Evolutionary conservation across 2,329 filamentous ascomycete genomes (phyloP), one percentile per base, ranked within the genome.

Genomic region (Neophaeococcomyces mojaviensis): DNA sequence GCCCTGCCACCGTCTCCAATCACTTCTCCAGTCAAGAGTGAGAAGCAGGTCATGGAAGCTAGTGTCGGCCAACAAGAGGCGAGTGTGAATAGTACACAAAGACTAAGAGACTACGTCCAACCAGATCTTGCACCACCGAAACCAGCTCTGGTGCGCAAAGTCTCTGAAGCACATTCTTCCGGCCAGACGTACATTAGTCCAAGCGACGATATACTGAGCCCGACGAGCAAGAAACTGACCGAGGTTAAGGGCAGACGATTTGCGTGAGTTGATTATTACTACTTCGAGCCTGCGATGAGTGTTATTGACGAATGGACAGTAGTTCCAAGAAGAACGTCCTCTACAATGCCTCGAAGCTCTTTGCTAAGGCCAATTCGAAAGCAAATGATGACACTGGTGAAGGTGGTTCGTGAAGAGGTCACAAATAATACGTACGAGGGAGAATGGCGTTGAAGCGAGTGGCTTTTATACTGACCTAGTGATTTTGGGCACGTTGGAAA

Each of bases 181-280:
- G 39, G 26, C 22, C 44, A 53, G 35, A 61, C 63, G 36, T 73
- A 72, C 51, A 62, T 73, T 47, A 72, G 69, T 30, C 70, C 70
- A 0, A 72, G 69, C 3, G 70, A 73, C 52, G 66, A 68, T 32
- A 68, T 73, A 40, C 69, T 71, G 64, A 71, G 68, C 41, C 70
- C 70, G 3, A 71, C 69, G 49, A 71, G 69, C 22, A 70, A 71
- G 62, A 73, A 73, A 44, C 46, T 73, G 57, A 70, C 65, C 42
- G 66, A 71, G 47, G 58, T 72, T 45, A 73, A 73, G 63, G 66
- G 67, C 31, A 71, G 71, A 64, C 64, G 68, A 20, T 71, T 71
- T 47, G 68, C 45, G 54, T 56, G 49, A 15, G 47, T 48, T 7
- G 16, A 15, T 26, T 30, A 18, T 18, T 13, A n/a, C 32, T 12